These are phyloP conservation scores for Amanita exitialis DNA, from an alignment of 768 basidiomycete genomes.

Conservation along the genomic window DNA sequence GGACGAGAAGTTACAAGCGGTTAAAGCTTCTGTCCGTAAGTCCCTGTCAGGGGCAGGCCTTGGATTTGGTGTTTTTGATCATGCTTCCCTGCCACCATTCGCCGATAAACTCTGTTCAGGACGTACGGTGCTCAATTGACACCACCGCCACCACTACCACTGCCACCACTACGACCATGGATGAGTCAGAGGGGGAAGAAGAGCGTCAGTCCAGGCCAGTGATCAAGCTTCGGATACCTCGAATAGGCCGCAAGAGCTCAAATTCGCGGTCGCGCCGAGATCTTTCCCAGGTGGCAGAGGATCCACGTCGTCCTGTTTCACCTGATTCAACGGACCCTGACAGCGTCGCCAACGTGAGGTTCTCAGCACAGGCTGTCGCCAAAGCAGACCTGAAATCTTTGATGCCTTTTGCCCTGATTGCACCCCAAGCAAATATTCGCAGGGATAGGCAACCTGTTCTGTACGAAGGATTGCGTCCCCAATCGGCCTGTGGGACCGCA, in stretches of 20 bases:
- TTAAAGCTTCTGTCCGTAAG: constrained; percentile 54
- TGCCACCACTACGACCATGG: constrained; percentile 14
- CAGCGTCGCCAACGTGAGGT: constrained; percentile 67
- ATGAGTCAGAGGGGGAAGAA: constrained; percentile 30
- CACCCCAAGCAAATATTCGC: constrained; percentile 49
- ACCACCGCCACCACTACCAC: constrained; percentile 16
- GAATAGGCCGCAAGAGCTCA: constrained; percentile 37
- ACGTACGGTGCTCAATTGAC: constrained; percentile 8
- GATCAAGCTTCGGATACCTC: constrained; percentile 57
- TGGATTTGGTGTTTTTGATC: constrained; percentile 62
- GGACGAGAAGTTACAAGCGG: constrained; percentile 57
- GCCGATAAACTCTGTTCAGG: background rate
- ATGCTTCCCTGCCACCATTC: constrained; percentile 12
- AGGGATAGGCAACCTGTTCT: constrained; percentile 23
- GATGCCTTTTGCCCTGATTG: constrained; percentile 74
- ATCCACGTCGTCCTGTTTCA: constrained; percentile 44
- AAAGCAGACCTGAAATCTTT: constrained; percentile 46
- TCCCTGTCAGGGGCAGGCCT: constrained; percentile 59
- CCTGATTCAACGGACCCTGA: constrained; percentile 55
- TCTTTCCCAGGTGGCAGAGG: constrained; percentile 46
- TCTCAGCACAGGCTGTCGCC: constrained; percentile 61
- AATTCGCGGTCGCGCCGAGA: constrained; percentile 70
- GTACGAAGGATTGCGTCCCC: constrained; percentile 20
- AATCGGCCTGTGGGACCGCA: constrained; percentile 21
- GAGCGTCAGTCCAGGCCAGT: constrained; percentile 62